A percentile compares a stretch with the other conserved stretches of the same genome.
These are phyloP conservation scores for Penicillium sp. DNA, from an alignment of 2,329 filamentous ascomycete species.

Conservation along the genomic window DNA sequence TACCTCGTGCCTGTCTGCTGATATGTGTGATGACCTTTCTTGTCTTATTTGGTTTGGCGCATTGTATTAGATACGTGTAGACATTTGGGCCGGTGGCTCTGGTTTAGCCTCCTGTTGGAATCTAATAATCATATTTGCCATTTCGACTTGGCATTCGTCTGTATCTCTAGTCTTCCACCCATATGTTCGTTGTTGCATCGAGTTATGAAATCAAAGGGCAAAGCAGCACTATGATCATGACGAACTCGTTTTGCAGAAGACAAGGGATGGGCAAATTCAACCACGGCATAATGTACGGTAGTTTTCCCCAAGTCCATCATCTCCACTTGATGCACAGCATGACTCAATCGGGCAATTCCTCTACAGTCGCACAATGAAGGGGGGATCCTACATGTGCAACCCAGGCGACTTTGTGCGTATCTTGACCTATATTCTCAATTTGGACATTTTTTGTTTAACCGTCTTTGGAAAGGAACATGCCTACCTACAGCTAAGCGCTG, in stretches of 20 bases:
- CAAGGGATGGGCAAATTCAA: not conserved
- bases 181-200: not conserved
- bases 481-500: rapidly evolving
- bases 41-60: constrained; percentile 4
- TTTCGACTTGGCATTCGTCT: not conserved
- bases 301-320: not conserved
- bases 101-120: constrained; percentile 17
- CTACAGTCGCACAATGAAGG: not conserved
- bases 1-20: constrained; percentile 6
- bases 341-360: too few relatives aligned
- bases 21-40: constrained; percentile 17
- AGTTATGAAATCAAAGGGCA: not conserved
- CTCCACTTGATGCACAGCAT: rapidly evolving
- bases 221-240: not conserved
- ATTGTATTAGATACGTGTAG: constrained; percentile 6
- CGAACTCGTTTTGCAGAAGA: not conserved
- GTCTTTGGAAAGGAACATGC: too few relatives aligned
- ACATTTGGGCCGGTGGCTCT: constrained; percentile 16
- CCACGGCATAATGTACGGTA: not conserved
- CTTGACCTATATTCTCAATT: not conserved
- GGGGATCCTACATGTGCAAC: not conserved
- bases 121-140: constrained; percentile 16
- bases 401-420: not conserved
- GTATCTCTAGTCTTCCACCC: not conserved
- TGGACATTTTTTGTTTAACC: rapidly evolving